phyloP scores from a whole-genome alignment of 768 basidiomycete genomes.

The Symmetrospora coprosmae region DNA sequence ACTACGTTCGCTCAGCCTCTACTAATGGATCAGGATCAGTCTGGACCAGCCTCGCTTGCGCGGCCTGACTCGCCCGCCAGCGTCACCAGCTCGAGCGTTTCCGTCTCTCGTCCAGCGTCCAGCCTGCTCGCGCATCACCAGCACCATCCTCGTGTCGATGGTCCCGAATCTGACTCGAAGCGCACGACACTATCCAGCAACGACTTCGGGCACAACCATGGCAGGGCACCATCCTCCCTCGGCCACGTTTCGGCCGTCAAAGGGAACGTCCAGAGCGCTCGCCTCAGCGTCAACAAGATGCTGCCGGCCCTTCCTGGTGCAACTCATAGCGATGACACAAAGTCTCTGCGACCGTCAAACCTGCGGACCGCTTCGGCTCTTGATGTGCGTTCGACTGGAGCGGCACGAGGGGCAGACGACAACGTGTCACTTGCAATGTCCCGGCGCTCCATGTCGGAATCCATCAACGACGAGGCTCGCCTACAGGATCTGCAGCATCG shows the following conservation, averaged over 20 bases:
- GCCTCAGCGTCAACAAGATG: constrained; percentile 7
- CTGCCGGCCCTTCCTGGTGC: constrained; percentile 13
- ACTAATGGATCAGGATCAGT: background rate
- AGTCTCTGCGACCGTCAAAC: too few species aligned
- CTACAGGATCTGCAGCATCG: too few species aligned
- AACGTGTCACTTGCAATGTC: too few species aligned
- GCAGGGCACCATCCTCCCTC: background rate
- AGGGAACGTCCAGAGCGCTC: background rate
- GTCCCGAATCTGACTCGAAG: background rate
- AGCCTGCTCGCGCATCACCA: background rate
- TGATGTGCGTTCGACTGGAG: too few species aligned
- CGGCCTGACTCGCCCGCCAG: background rate
- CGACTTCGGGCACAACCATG: background rate
- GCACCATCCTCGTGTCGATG: background rate
- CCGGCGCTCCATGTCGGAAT: too few species aligned
- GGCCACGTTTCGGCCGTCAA: background rate
- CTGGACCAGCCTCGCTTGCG: background rate
- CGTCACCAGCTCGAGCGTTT: background rate
- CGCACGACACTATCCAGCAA: constrained; percentile 10
- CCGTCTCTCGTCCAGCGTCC: background rate
- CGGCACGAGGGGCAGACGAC: too few species aligned
- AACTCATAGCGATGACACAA: too few species aligned
- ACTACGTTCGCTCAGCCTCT: too few species aligned
- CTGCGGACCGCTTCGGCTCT: too few species aligned
- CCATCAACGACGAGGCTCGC: too few species aligned